A percentile compares a stretch with the other conserved stretches of the same genome.
These are phyloP conservation scores for Aspergillus sp. DNA, from an alignment of 2,329 filamentous ascomycete genomes.

Conservation along the genomic window DNA sequence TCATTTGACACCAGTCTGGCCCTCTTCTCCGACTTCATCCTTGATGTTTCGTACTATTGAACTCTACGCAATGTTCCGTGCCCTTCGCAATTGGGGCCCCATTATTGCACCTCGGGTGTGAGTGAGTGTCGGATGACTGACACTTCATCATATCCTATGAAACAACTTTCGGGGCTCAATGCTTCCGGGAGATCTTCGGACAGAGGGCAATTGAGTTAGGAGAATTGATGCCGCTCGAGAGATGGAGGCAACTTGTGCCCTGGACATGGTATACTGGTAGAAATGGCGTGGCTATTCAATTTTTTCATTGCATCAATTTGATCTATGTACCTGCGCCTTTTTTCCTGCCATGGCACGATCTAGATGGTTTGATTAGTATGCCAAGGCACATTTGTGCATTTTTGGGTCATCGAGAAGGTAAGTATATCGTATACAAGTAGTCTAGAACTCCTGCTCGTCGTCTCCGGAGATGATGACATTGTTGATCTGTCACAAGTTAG, in stretches of 20 bases:
- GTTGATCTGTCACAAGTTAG: conserved; percentile 59
- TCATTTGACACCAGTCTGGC: not conserved
- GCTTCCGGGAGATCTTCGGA: not conserved
- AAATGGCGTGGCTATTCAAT: conserved; percentile 11
- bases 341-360: conserved; percentile 12
- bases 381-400: conserved; percentile 14
- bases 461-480: conserved; percentile 90
- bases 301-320: conserved; percentile 19
- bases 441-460: conserved; percentile 83
- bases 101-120: not conserved
- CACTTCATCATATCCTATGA: not conserved
- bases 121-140: not conserved
- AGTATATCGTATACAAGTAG: conserved; percentile 24
- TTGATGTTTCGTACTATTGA: not conserved
- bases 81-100: not conserved
- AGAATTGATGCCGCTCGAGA: no score
- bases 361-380: conserved; percentile 16
- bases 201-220: not conserved
- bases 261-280: not conserved
- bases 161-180: not conserved
- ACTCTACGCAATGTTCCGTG: not conserved
- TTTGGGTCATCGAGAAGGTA: conserved; percentile 18
- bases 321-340: conserved; percentile 20
- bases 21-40: not conserved
- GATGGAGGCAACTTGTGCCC: no score